Conservation (phyloP, 306 rosid species). For the Prunus armeniaca region DNA sequence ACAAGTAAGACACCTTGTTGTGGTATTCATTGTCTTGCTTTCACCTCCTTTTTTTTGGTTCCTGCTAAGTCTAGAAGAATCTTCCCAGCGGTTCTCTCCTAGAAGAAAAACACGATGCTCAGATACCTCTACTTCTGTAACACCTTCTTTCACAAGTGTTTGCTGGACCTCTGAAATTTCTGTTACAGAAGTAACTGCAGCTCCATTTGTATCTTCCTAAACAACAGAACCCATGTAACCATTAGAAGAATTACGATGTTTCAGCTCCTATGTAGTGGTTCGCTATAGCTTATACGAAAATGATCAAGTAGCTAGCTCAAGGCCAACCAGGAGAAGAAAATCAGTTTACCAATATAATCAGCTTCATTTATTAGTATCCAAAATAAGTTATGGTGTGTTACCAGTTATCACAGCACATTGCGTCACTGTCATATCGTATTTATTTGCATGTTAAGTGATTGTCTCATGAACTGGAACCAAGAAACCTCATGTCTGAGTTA, state of each 20-base stretch:
- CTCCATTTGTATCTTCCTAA: slow-evolving; percentile 70
- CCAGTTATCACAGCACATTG: too few relatives aligned
- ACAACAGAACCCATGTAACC: slow-evolving; percentile 5
- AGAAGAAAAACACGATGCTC: slow-evolving; percentile 75
- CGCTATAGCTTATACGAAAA: too few relatives aligned
- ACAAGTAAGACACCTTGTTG: slow-evolving; percentile 66
- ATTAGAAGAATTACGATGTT: neutral
- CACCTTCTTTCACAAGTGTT: slow-evolving; percentile 38
- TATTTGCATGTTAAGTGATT: neutral
- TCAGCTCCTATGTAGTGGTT: neutral
- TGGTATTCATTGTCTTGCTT: slow-evolving; percentile 33
- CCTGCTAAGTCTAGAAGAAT: slow-evolving; percentile 65
- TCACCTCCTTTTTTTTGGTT: slow-evolving; percentile 31
- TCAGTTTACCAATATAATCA: too few relatives aligned
- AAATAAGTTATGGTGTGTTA: too few relatives aligned
- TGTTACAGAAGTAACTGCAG: slow-evolving; percentile 50
- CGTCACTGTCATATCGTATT: neutral
- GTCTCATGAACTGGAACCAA: neutral
- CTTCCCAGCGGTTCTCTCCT: slow-evolving; percentile 98
- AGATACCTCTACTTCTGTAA: slow-evolving; percentile 32
- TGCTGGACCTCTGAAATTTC: slow-evolving; percentile 57
- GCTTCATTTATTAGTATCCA: too few relatives aligned
- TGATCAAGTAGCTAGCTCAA: too few relatives aligned
- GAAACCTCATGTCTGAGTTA: neutral
- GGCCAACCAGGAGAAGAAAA: too few relatives aligned